These are phyloP conservation scores for Colletotrichum endophyticum DNA, from an alignment of 2,329 filamentous ascomycete genomes.

Conservation along the genomic window DNA sequence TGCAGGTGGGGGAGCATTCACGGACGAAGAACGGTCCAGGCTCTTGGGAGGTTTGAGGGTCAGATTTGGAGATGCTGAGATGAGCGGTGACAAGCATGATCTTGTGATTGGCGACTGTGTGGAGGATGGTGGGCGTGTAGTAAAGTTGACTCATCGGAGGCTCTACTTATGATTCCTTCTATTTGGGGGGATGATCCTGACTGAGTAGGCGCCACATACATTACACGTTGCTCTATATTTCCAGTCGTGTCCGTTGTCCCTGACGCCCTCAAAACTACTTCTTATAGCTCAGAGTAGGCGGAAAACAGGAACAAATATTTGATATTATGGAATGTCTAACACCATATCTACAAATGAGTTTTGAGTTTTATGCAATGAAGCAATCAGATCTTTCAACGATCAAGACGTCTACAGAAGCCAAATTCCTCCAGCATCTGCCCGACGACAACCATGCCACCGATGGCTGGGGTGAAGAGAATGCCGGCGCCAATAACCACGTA, in stretches of 20 bases:
- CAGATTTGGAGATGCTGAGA: background rate
- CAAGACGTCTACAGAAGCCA: slow-evolving; percentile 8
- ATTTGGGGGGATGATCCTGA: background rate
- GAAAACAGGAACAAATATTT: too few relatives aligned
- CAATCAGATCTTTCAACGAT: background rate
- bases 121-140: background rate
- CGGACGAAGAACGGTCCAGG: background rate
- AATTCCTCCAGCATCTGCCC: slow-evolving; percentile 10
- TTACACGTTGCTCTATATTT: too few relatives aligned
- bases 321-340: rapidly evolving
- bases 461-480: slow-evolving; percentile 3
- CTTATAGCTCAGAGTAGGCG: too few relatives aligned
- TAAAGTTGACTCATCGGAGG: background rate
- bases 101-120: background rate
- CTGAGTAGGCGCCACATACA: background rate
- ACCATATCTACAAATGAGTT: background rate
- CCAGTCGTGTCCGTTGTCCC: too few relatives aligned
- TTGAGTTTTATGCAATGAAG: background rate
- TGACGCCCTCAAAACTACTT: too few relatives aligned
- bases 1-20: background rate
- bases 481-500: background rate
- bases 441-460: slow-evolving; percentile 11
- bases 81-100: background rate
- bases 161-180: background rate
- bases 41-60: background rate